Base-by-base conservation (phyloP, 1,139 yeast genomes). In the Sugiyamaella japonica region DNA sequence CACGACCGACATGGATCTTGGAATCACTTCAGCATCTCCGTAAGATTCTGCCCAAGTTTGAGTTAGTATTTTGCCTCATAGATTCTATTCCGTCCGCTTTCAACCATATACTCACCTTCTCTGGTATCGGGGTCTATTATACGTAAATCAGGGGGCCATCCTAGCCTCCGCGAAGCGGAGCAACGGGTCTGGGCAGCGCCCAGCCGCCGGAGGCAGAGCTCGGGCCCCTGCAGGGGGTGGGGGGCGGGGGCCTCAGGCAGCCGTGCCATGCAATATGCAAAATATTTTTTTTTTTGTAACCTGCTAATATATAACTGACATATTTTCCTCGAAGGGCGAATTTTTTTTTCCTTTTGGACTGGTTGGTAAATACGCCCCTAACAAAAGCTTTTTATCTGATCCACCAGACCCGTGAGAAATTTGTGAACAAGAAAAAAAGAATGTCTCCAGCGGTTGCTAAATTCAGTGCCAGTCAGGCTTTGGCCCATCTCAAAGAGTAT, bases 11-110 rank as follows among this genome's bases (percentile, higher is more conserved):
- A 91, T 81, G 0, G 97, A 89, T 60, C 99, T 77, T 1, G 97
- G 93, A 51, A 93, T 81, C 34, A 90, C 93, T 53, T 79, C 78
- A 20, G 85, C 78, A 70, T 93, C 99, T 67, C 93, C 97, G 53
- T 81, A 83, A 63, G 88, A 86, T 64, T 90, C 97, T 65, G 31
- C 8, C 20, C 20, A 28, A 7, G 10, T 38, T 48, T 48, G n/a
- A 29, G 51, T 32, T 28, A 32, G 10, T 43, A 17, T n/a, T 15
- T 20, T 20, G 6, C 25, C 3, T 20, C 5, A 23, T 8, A 23
- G 2, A 23, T 6, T 10, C 10, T 20, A 9, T 23, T 23, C 9
- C 16, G 4, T 34, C 16, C 16, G n/a, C 38, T 34, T 34, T n/a
- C 13, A 12, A 3, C n/a, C n/a, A 3, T 34, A n/a, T n/a, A 59